Conservation (phyloP, 2,329 filamentous ascomycete species). For the Dothideomycetidae sp. region DNA sequence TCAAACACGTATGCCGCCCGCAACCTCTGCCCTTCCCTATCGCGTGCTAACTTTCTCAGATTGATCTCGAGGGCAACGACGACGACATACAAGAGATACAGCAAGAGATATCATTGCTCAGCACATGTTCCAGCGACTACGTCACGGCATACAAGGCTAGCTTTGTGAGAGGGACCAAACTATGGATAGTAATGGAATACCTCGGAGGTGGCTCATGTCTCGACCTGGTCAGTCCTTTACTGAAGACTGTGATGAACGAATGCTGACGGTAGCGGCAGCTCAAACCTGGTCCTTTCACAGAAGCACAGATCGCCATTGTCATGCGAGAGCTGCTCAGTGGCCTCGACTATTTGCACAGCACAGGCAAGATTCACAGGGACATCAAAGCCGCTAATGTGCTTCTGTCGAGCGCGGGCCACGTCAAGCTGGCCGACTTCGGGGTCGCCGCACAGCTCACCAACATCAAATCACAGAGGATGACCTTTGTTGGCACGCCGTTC, state of each 20-base stretch:
- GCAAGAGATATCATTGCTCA: conserved; percentile 87
- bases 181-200: conserved; percentile 99
- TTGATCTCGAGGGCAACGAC: conserved; percentile 95
- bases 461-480: conserved; percentile 99
- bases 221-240: conserved; percentile 53
- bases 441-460: conserved; percentile 92
- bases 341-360: conserved; percentile 81
- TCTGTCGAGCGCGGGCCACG: conserved; percentile 74
- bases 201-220: conserved; percentile 89
- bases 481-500: conserved; percentile 93
- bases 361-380: conserved; percentile 92
- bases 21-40: not conserved
- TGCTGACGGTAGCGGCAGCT: conserved; percentile 40
- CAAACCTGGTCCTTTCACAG: conserved; percentile 77
- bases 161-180: conserved; percentile 86
- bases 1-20: conserved; percentile 66
- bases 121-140: conserved; percentile 84
- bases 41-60: conserved; percentile 41
- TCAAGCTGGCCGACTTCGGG: conserved; percentile 94
- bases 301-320: conserved; percentile 84
- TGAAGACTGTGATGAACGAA: conserved; percentile 11
- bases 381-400: conserved; percentile 94
- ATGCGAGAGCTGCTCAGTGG: conserved; percentile 82
- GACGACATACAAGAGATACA: conserved; percentile 98
- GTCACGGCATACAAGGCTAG: conserved; percentile 95